These are phyloP conservation scores for Arctium lappa DNA, from an alignment of 129 eudicot genomes.

Conservation along the genomic window DNA sequence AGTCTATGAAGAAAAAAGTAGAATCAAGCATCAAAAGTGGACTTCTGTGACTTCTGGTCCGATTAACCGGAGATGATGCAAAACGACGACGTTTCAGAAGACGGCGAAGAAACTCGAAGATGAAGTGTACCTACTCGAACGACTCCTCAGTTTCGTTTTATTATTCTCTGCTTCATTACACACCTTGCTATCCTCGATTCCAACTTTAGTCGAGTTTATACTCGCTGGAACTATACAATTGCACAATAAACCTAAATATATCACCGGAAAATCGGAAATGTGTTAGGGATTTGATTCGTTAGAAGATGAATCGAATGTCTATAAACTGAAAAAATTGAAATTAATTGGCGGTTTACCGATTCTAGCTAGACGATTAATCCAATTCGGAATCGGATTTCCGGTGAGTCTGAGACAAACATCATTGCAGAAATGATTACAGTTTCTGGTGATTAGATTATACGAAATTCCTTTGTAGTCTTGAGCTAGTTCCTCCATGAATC, in stretches of 20 bases:
- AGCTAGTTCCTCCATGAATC: constrained; percentile 63
- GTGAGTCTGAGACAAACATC: constrained; percentile 65
- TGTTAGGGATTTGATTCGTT: background rate
- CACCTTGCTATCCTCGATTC: constrained; percentile 48
- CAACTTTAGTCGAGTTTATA: constrained; percentile 56
- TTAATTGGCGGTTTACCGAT: constrained; percentile 42
- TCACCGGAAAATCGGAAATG: background rate
- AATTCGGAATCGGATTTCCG: constrained; percentile 64
- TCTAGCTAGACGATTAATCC: constrained; percentile 92
- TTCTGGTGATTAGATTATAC: constrained; percentile 66
- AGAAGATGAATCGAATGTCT: background rate
- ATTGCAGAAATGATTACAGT: constrained; percentile 91
- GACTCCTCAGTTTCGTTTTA: constrained; percentile 43
- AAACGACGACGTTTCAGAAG: constrained; percentile 46
- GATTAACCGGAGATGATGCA: constrained; percentile 27
- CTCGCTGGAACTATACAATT: constrained; percentile 73
- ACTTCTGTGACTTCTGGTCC: background rate
- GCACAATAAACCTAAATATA: constrained; percentile 56
- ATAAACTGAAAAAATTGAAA: background rate
- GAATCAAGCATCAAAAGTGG: constrained; percentile 27
- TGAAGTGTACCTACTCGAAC: constrained; percentile 42
- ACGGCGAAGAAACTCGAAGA: constrained; percentile 36
- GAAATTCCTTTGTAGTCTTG: constrained; percentile 66
- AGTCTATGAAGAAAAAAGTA: constrained; percentile 15
- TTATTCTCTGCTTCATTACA: constrained; percentile 44